A percentile compares a stretch with the other conserved stretches of the same genome.
Conservation (phyloP, 441 rosid genomes). For the Adansonia grandidieri region DNA sequence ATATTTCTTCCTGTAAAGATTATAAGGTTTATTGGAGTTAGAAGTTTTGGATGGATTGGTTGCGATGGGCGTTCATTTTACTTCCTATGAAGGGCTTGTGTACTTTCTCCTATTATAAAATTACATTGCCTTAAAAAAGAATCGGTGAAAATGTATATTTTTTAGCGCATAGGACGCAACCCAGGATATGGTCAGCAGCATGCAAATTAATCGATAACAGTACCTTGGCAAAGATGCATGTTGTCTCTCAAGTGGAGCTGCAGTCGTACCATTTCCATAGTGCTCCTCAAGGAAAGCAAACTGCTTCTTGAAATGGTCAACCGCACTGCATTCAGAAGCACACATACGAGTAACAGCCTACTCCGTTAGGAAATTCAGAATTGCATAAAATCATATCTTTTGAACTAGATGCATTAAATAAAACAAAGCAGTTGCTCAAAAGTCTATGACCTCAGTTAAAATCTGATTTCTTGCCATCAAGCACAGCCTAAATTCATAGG, state of each 20-base stretch:
- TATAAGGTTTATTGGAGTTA: background rate
- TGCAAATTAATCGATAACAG: conserved; percentile 2
- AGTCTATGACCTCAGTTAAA: background rate
- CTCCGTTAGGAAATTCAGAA: background rate
- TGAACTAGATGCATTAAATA: background rate
- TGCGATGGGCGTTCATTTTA: background rate
- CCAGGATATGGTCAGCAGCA: conserved; percentile 1
- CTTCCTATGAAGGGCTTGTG: background rate
- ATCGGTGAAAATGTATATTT: background rate
- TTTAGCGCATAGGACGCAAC: background rate
- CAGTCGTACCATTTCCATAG: conserved; percentile 79
- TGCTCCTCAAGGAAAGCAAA: conserved; percentile 95
- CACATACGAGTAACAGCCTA: conserved; percentile 4
- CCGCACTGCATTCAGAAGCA: conserved; percentile 65
- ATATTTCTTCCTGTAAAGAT: background rate
- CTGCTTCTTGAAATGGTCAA: conserved; percentile 96
- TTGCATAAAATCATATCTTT: background rate
- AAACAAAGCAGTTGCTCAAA: background rate
- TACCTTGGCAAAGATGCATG: conserved; percentile 97
- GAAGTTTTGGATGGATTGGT: background rate
- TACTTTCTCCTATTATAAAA: background rate
- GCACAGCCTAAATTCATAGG: background rate
- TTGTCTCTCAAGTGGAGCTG: conserved; percentile 83
- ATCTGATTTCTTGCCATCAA: background rate
- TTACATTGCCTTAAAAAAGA: background rate